These are phyloP conservation scores for Candida bentonensis DNA, from an alignment of 805 yeast species.

Conservation along the genomic window DNA sequence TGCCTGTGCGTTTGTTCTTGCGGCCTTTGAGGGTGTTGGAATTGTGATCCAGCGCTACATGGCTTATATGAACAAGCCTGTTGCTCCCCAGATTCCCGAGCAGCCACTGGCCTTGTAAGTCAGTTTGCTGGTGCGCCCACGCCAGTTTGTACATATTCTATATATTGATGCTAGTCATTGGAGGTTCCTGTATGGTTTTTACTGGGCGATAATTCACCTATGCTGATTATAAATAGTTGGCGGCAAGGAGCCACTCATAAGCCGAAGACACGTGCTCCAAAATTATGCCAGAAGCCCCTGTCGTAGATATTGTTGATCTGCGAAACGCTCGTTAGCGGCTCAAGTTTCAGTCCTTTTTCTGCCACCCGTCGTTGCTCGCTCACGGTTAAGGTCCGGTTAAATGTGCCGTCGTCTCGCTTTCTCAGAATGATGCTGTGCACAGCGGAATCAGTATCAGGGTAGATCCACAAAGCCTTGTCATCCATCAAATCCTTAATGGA, in stretches of 20 bases:
- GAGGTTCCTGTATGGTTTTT: too few species aligned
- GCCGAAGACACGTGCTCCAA: slow-evolving; percentile 6
- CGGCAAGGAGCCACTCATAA: slow-evolving; percentile 26
- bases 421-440: slow-evolving; percentile 17
- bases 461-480: slow-evolving; percentile 25
- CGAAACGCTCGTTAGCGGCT: slow-evolving; percentile 13
- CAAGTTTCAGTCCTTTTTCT: slow-evolving; percentile 10
- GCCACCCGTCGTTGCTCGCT: slow-evolving; percentile 16
- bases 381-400: slow-evolving; percentile 17
- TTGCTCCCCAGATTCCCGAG: slow-evolving; percentile 22
- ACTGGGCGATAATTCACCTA: slow-evolving; percentile 35
- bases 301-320: slow-evolving; percentile 27
- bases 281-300: slow-evolving; percentile 19
- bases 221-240: slow-evolving; percentile 34
- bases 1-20: slow-evolving; percentile 92
- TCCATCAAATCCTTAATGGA: slow-evolving; percentile 39
- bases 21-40: slow-evolving; percentile 97
- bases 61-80: slow-evolving; percentile 69
- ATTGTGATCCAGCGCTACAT: slow-evolving; percentile 83
- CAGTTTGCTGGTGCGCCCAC: too few species aligned
- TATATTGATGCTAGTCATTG: too few species aligned
- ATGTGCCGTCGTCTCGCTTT: slow-evolving; percentile 10
- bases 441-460: slow-evolving; percentile 10
- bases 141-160: slow-evolving; percentile 23
- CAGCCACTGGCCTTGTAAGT: slow-evolving; percentile 5